Evolutionary conservation across 2,329 filamentous ascomycete genomes (phyloP).

Genomic region (Chaetomiaceae sp.): DNA sequence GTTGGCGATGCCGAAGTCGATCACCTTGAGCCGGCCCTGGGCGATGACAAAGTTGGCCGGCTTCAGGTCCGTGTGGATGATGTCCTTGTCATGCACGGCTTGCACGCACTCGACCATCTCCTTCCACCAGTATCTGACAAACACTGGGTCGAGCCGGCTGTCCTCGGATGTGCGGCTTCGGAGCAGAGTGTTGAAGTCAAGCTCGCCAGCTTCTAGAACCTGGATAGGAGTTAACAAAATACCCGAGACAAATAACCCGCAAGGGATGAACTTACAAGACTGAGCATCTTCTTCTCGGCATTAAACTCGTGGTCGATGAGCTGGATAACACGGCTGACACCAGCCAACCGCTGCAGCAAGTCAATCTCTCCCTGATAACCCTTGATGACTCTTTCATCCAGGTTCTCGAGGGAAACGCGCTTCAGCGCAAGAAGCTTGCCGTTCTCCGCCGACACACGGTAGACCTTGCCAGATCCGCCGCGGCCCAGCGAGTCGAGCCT

Average conservation of each 20-base stretch:
- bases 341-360: conserved; percentile 72
- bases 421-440: conserved; percentile 94
- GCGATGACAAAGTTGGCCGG: conserved; percentile 96
- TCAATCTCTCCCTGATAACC: conserved; percentile 97
- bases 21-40: conserved; percentile 84
- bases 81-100: conserved; percentile 82
- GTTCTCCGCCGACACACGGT: conserved; percentile 94
- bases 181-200: conserved; percentile 84
- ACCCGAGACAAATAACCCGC: too few species aligned
- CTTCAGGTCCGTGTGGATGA: conserved; percentile 96
- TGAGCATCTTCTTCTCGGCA: conserved; percentile 81
- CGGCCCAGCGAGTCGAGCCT: conserved; percentile 86
- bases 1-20: conserved; percentile 98
- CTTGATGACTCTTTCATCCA: conserved; percentile 75
- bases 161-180: conserved; percentile 62
- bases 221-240: conserved; percentile 32
- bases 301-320: conserved; percentile 93
- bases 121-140: conserved; percentile 98
- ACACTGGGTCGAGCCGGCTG: conserved; percentile 76
- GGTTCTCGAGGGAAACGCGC: conserved; percentile 83
- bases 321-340: conserved; percentile 85
- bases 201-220: conserved; percentile 97
- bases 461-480: conserved; percentile 91
- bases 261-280: conserved; percentile 68
- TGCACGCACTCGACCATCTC: conserved; percentile 97